phyloP scores from a whole-genome alignment of 2,329 filamentous ascomycete genomes.

The Pseudocercospora fijiensis region DNA sequence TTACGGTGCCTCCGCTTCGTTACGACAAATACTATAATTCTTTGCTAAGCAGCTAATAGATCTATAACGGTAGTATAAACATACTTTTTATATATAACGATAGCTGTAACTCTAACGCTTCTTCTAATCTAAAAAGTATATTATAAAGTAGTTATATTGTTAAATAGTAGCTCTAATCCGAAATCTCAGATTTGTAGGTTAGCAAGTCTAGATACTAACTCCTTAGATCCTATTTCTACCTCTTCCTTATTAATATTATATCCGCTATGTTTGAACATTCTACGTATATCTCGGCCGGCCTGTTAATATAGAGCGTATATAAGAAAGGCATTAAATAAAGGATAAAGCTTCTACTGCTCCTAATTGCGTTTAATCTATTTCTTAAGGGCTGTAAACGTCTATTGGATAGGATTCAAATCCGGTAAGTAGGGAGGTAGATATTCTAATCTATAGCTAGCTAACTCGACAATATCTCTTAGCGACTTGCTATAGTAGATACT shows the following conservation, averaged over 20 bases:
- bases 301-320: not conserved
- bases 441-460: not conserved
- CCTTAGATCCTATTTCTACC: not conserved
- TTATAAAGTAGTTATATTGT: not conserved
- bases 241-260: not conserved
- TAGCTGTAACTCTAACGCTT: not conserved
- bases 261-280: not conserved
- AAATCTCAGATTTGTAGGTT: not conserved
- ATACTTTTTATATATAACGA: not conserved
- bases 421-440: not conserved
- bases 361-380: not conserved
- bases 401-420: not conserved
- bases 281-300: not conserved
- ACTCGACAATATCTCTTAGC: not conserved
- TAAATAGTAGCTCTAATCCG: not conserved
- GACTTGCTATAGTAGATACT: not conserved
- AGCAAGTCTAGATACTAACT: not conserved
- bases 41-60: no score
- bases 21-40: not conserved
- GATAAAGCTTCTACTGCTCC: not conserved
- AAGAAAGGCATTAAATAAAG: not conserved
- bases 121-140: not conserved
- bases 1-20: no score
- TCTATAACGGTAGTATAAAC: not conserved
- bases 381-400: constrained; percentile 1